phyloP scores from a whole-genome alignment of 2,329 filamentous ascomycete species.

The Trichoderma sp. region DNA sequence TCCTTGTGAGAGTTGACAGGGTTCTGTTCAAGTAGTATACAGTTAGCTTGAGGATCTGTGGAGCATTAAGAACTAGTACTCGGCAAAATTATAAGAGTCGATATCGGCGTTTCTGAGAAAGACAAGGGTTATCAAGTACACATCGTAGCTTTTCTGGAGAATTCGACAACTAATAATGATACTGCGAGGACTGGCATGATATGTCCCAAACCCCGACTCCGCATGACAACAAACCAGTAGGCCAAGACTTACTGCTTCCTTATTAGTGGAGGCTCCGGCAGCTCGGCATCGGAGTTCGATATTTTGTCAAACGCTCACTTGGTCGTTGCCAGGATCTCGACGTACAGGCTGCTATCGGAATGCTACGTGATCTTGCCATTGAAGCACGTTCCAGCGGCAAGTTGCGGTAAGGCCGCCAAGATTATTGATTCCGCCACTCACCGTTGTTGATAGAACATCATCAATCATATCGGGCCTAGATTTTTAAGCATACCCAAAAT shows the following conservation, averaged over 20 bases:
- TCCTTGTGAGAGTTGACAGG: not conserved
- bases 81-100: not conserved
- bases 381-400: not conserved
- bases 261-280: not conserved
- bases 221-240: not conserved
- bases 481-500: not conserved
- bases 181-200: not conserved
- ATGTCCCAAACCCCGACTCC: not conserved
- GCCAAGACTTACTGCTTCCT: not conserved
- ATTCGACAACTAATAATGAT: not conserved
- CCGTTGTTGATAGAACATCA: not conserved
- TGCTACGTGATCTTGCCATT: not conserved
- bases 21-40: not conserved
- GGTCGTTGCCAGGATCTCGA: not conserved
- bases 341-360: not conserved
- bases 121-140: not conserved
- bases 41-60: not conserved
- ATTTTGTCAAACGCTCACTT: not conserved
- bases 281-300: not conserved
- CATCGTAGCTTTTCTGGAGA: not conserved
- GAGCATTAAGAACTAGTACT: not conserved
- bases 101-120: not conserved
- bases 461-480: too few relatives aligned
- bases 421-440: not conserved
- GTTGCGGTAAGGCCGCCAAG: not conserved